Percentiles rank a stretch among this genome's conserved stretches.
These are phyloP conservation scores for Cochlearia excelsa DNA, from an alignment of 345 rosid genomes.

Conservation along the genomic window DNA sequence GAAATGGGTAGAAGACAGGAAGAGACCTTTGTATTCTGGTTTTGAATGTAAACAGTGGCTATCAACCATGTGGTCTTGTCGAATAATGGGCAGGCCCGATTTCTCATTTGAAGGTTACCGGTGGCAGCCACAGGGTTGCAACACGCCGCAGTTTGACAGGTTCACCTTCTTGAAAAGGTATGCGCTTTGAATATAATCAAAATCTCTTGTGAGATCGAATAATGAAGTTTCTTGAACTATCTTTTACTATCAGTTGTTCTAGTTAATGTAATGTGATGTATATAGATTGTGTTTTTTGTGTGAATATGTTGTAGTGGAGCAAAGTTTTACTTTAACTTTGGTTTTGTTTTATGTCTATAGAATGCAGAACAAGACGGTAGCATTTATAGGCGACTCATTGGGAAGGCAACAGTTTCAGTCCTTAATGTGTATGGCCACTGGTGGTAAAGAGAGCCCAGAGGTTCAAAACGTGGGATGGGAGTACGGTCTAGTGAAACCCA, in stretches of 20 bases:
- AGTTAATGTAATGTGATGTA: neutral
- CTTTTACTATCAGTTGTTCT: neutral
- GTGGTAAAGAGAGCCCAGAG: slow-evolving; percentile 50
- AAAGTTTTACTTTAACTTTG: neutral
- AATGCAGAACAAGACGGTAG: slow-evolving; percentile 74
- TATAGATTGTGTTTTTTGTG: neutral
- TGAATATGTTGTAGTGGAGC: slow-evolving; percentile 4
- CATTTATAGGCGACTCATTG: slow-evolving; percentile 82
- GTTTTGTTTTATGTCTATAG: slow-evolving; percentile 32
- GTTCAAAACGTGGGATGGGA: slow-evolving; percentile 61
- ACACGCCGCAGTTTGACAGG: slow-evolving; percentile 58
- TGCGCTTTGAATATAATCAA: neutral
- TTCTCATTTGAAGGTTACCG: slow-evolving; percentile 70
- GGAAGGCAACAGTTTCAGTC: slow-evolving; percentile 81
- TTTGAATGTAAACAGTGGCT: slow-evolving; percentile 64
- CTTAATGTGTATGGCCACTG: slow-evolving; percentile 73
- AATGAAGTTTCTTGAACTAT: slow-evolving; percentile 1
- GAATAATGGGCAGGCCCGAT: slow-evolving; percentile 54
- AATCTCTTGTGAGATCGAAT: neutral
- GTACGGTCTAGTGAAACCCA: slow-evolving; percentile 53
- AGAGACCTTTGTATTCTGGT: slow-evolving; percentile 64
- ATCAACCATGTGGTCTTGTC: slow-evolving; percentile 73
- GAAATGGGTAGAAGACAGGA: slow-evolving; percentile 53
- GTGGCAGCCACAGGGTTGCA: slow-evolving; percentile 78
- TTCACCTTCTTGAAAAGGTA: slow-evolving; percentile 66